These are phyloP conservation scores for Bryoerythrophyllum caledonicum DNA, from an alignment of 225 moss, liverwort and hornwort species.

Conservation along the genomic window DNA sequence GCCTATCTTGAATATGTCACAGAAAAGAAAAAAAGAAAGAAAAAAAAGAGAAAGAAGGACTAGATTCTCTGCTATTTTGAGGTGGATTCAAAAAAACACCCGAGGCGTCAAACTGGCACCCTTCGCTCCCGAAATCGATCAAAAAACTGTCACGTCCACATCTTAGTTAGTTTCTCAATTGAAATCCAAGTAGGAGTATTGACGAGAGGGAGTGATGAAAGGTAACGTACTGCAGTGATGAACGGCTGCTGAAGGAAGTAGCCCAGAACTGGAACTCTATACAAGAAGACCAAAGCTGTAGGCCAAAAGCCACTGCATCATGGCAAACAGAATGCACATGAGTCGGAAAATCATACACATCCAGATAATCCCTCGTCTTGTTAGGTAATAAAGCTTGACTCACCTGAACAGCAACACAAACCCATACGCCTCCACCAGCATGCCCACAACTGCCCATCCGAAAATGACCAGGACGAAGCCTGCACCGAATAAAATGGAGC, in stretches of 20 bases:
- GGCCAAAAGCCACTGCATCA: conserved; percentile 97
- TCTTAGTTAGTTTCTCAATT: conserved; percentile 20
- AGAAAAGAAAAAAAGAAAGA: neutral
- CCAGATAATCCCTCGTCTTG: neutral
- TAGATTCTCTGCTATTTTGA: conserved; percentile 17
- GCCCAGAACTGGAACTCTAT: conserved; percentile 88
- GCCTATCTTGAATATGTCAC: conserved; percentile 32
- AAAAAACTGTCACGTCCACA: conserved; percentile 73
- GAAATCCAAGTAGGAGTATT: neutral
- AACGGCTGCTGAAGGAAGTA: conserved; percentile 83
- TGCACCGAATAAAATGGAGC: conserved; percentile 85
- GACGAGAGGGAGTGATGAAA: neutral
- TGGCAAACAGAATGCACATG: conserved; percentile 12
- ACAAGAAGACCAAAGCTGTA: conserved; percentile 91
- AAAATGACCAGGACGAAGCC: conserved; percentile 83
- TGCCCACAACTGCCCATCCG: conserved; percentile 93
- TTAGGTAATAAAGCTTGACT: neutral
- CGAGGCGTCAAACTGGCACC: conserved; percentile 73
- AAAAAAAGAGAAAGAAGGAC: too few relatives aligned
- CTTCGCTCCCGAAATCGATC: conserved; percentile 96
- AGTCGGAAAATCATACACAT: conserved; percentile 14
- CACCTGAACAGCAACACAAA: conserved; percentile 95
- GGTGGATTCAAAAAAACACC: conserved; percentile 22
- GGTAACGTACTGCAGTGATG: conserved; percentile 62
- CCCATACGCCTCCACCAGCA: conserved; percentile 90